A percentile compares a stretch with the other conserved stretches of the same genome.
Evolutionary conservation across 129 eudicot species (phyloP).

Genomic region (Flaveria sonorensis): DNA sequence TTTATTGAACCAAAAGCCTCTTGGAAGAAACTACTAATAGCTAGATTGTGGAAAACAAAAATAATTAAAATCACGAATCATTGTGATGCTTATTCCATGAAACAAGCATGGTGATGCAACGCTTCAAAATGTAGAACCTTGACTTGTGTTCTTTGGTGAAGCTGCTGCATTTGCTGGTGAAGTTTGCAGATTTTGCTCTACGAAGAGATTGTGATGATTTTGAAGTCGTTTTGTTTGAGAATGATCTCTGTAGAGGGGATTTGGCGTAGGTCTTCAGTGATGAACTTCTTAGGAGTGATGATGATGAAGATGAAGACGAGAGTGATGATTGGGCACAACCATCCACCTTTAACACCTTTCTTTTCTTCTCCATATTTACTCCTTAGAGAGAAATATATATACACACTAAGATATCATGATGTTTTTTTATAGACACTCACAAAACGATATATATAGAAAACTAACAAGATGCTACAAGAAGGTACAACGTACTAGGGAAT

Average conservation of each 20-base stretch:
- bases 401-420: slow-evolving; percentile 15
- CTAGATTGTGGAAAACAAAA: not conserved
- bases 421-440: not conserved
- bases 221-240: slow-evolving; percentile 23
- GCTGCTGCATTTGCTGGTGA: slow-evolving; percentile 49
- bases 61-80: slow-evolving; percentile 29
- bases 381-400: not conserved
- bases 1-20: not conserved
- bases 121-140: slow-evolving; percentile 53
- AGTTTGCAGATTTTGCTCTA: slow-evolving; percentile 39
- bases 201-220: slow-evolving; percentile 38
- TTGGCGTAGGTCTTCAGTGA: slow-evolving; percentile 40
- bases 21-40: not conserved
- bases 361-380: slow-evolving; percentile 42
- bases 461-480: slow-evolving; percentile 1
- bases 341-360: slow-evolving; percentile 45
- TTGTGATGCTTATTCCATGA: slow-evolving; percentile 45
- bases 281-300: slow-evolving; percentile 29
- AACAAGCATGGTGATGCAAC: slow-evolving; percentile 60
- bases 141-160: slow-evolving; percentile 63
- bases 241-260: slow-evolving; percentile 32
- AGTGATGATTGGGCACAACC: slow-evolving; percentile 18
- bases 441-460: slow-evolving; percentile 8
- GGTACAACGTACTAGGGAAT: not conserved
- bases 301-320: slow-evolving; percentile 33